Evolutionary conservation across 139 green algal genomes (phyloP).

Genomic region (Chlorella sp.): DNA sequence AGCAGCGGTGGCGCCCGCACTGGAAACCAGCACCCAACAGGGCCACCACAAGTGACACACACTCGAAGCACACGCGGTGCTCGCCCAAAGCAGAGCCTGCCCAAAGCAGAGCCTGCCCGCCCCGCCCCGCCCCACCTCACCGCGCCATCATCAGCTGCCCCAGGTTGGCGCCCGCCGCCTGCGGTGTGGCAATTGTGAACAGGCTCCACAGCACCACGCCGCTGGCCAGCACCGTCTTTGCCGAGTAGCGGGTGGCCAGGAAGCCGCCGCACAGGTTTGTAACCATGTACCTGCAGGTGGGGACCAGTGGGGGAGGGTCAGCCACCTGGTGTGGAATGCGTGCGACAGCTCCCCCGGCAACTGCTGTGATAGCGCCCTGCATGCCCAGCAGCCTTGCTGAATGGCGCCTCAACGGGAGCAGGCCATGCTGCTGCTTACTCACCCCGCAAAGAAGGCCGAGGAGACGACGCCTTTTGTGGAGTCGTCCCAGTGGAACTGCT

Average conservation of each 20-base stretch:
- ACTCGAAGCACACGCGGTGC: neutral
- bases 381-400: too few relatives aligned
- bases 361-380: too few relatives aligned
- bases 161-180: conserved; percentile 53
- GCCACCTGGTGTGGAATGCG: too few relatives aligned
- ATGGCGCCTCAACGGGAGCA: too few relatives aligned
- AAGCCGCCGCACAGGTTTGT: conserved; percentile 72
- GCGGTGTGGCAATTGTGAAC: conserved; percentile 83
- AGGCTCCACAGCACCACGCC: conserved; percentile 79
- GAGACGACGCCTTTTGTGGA: conserved; percentile 73
- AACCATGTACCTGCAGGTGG: conserved; percentile 65
- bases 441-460: conserved; percentile 67
- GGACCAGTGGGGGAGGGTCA: too few relatives aligned
- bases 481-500: conserved; percentile 76
- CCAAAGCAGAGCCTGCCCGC: too few relatives aligned
- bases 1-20: too few relatives aligned
- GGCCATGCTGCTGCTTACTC: neutral
- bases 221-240: conserved; percentile 70
- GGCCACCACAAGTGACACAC: neutral
- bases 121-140: neutral
- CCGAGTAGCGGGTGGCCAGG: conserved; percentile 53
- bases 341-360: too few relatives aligned
- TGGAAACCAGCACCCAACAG: too few relatives aligned
- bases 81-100: too few relatives aligned
- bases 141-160: conserved; percentile 39